These are phyloP conservation scores for Kwoniella sp. DNA, from an alignment of 768 basidiomycete species.

Conservation along the genomic window DNA sequence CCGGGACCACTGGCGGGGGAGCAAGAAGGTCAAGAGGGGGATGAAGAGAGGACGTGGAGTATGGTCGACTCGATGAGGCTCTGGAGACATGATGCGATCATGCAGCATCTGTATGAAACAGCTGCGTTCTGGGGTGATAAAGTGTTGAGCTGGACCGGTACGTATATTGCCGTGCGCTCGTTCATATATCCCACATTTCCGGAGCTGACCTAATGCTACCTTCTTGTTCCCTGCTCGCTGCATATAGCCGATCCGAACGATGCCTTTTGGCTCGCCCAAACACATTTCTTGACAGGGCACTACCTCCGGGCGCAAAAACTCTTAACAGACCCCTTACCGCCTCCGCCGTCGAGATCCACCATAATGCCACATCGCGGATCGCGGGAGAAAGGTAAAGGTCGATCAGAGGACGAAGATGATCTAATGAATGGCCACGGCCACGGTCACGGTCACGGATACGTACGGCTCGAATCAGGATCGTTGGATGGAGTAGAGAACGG, in stretches of 20 bases:
- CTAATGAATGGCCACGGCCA: slow-evolving; percentile 18
- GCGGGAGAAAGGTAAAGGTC: slow-evolving; percentile 34
- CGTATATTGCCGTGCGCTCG: slow-evolving; percentile 43
- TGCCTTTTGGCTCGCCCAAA: slow-evolving; percentile 98
- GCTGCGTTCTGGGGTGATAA: slow-evolving; percentile 99
- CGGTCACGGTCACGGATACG: slow-evolving; percentile 20
- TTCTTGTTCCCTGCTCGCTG: background rate
- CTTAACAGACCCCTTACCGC: slow-evolving; percentile 81
- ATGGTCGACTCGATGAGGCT: slow-evolving; percentile 93
- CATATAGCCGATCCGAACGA: slow-evolving; percentile 89
- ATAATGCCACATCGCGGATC: slow-evolving; percentile 43
- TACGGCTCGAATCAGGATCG: background rate
- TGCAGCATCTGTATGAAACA: slow-evolving; percentile 97
- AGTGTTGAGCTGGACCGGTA: slow-evolving; percentile 92
- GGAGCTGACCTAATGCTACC: background rate
- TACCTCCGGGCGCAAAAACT: slow-evolving; percentile 92
- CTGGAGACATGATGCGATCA: slow-evolving; percentile 96
- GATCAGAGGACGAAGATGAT: slow-evolving; percentile 29
- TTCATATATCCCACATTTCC: slow-evolving; percentile 3
- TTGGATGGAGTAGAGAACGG: background rate
- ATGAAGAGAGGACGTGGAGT: slow-evolving; percentile 63
- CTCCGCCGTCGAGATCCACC: slow-evolving; percentile 51
- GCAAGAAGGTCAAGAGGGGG: slow-evolving; percentile 40
- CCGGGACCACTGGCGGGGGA: slow-evolving; percentile 37
- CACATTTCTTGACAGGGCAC: slow-evolving; percentile 92